A percentile compares a stretch with the other conserved stretches of the same genome.
Conservation (phyloP, 2,329 filamentous ascomycete genomes). For the Cladosporium sp. region DNA sequence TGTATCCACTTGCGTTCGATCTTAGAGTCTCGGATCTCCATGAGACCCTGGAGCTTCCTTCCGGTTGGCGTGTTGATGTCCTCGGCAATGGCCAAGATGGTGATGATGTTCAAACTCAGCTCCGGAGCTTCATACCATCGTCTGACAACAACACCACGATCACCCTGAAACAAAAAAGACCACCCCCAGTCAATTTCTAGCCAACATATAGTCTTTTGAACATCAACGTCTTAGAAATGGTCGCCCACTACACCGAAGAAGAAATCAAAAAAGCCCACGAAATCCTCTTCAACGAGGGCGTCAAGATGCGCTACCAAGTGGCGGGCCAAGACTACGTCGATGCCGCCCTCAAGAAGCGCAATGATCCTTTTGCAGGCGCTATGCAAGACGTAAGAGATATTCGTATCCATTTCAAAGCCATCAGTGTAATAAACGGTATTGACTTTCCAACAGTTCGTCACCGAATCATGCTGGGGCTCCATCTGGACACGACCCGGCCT, state of each 20-base stretch:
- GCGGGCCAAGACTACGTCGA: slow-evolving; percentile 53
- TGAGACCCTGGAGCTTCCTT: not conserved
- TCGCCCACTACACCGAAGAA: slow-evolving; percentile 30
- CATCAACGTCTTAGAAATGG: slow-evolving; percentile 23
- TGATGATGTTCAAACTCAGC: not conserved
- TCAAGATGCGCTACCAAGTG: slow-evolving; percentile 62
- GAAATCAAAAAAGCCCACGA: slow-evolving; percentile 49
- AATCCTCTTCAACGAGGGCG: slow-evolving; percentile 61
- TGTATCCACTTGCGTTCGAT: not conserved
- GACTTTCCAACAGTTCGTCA: slow-evolving; percentile 55
- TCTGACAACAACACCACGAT: not conserved
- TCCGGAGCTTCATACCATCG: not conserved
- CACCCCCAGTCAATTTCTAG: not conserved
- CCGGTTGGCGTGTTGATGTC: not conserved
- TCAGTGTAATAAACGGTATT: too few species aligned
- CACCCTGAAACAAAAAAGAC: not conserved
- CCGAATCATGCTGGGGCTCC: slow-evolving; percentile 66
- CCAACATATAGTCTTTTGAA: not conserved
- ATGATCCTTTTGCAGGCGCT: slow-evolving; percentile 61
- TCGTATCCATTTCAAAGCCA: too few species aligned
- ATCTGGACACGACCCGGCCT: slow-evolving; percentile 66
- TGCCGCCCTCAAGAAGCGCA: slow-evolving; percentile 56
- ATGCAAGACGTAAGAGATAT: slow-evolving; percentile 59
- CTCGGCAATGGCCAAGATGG: not conserved
- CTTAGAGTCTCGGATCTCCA: not conserved